phyloP scores from a whole-genome alignment of 108 stramenopile species.

The Seminavis robusta region DNA sequence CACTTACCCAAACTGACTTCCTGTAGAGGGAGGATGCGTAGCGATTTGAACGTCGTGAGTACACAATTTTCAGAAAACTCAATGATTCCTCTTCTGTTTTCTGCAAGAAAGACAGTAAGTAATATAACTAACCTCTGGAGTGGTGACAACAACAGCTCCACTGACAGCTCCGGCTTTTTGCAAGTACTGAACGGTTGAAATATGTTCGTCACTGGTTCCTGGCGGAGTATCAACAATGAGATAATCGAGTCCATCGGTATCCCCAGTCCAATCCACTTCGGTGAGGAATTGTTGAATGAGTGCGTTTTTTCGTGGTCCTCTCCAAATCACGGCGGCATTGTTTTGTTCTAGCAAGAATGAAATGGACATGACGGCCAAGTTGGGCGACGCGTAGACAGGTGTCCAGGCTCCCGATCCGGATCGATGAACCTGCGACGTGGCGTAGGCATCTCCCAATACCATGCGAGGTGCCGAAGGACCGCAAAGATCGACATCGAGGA shows the following conservation, averaged over 20 bases:
- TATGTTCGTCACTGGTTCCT: conserved; percentile 99
- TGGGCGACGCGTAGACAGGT: conserved; percentile 90
- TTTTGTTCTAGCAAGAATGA: conserved; percentile 92
- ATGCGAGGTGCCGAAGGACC: conserved; percentile 97
- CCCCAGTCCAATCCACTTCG: conserved; percentile 84
- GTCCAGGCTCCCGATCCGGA: conserved; percentile 94
- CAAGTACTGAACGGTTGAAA: conserved; percentile 96
- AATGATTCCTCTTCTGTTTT: too few species aligned
- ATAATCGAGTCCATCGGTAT: conserved; percentile 90
- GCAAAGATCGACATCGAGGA: conserved; percentile 98
- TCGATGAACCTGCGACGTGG: conserved; percentile 67
- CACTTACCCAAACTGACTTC: conserved; percentile 97
- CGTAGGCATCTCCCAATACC: conserved; percentile 69
- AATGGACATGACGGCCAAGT: conserved; percentile 96
- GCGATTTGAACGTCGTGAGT: too few species aligned
- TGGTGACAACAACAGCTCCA: conserved; percentile 97
- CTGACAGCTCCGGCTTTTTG: conserved; percentile 69
- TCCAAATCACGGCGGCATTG: conserved; percentile 93
- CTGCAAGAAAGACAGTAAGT: too few species aligned
- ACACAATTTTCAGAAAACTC: too few species aligned
- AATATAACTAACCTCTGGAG: too few species aligned
- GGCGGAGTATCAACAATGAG: conserved; percentile 98
- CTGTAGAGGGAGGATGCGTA: too few species aligned
- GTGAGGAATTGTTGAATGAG: conserved; percentile 99
- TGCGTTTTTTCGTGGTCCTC: conserved; percentile 98